These are phyloP conservation scores for Candida freyschussii DNA, from an alignment of 1,139 yeast genomes.

Conservation along the genomic window DNA sequence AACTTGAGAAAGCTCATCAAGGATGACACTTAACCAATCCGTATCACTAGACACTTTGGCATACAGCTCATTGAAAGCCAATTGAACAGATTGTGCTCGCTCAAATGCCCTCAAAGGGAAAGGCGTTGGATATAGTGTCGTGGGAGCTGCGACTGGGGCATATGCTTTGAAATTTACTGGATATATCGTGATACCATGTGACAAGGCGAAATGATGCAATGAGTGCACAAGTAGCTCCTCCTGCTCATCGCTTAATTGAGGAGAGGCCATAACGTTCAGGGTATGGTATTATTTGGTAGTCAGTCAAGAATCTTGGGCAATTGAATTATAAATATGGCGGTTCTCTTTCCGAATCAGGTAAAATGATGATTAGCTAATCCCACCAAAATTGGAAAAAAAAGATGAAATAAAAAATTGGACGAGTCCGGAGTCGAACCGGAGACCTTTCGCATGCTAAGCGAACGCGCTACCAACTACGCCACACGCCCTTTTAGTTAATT, in stretches of 20 bases:
- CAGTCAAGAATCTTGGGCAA: slow-evolving; percentile 1
- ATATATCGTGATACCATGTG: slow-evolving; percentile 76
- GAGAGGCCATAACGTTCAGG: slow-evolving; percentile 13
- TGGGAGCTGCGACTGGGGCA: slow-evolving; percentile 66
- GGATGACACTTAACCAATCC: slow-evolving; percentile 57
- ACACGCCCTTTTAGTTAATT: slow-evolving; percentile 75
- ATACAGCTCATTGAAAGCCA: slow-evolving; percentile 67
- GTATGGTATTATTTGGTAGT: not conserved
- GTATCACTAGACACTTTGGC: slow-evolving; percentile 53
- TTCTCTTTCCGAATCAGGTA: slow-evolving; percentile 2
- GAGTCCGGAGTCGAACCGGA: slow-evolving; percentile 89
- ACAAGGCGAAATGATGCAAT: slow-evolving; percentile 69
- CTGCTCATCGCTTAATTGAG: slow-evolving; percentile 12
- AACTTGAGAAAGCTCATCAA: slow-evolving; percentile 49
- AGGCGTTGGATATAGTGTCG: slow-evolving; percentile 88
- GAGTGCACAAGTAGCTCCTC: slow-evolving; percentile 35
- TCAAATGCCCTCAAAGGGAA: slow-evolving; percentile 65
- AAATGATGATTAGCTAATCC: too few relatives aligned
- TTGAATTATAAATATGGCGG: slow-evolving; percentile 4
- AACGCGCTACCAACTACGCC: slow-evolving; percentile 94
- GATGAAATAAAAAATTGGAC: slow-evolving; percentile 49
- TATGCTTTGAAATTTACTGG: slow-evolving; percentile 48
- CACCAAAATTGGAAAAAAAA: too few relatives aligned
- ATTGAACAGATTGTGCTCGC: slow-evolving; percentile 65
- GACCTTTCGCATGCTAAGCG: slow-evolving; percentile 90